These are phyloP conservation scores for Fusarium buxicola DNA, from an alignment of 2,329 filamentous ascomycete genomes.

Conservation along the genomic window DNA sequence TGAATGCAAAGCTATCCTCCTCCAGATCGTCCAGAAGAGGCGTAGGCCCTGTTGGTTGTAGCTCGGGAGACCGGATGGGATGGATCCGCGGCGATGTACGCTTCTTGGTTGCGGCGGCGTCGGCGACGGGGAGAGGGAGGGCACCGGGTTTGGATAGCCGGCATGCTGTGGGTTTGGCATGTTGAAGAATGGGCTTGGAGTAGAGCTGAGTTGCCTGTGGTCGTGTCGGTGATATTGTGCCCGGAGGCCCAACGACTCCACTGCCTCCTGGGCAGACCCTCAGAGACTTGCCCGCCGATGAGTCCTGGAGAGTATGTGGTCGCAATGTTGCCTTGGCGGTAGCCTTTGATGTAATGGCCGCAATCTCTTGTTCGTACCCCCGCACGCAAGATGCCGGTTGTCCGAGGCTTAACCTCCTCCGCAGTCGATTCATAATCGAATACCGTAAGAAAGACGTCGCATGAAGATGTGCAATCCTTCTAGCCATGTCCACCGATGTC, in stretches of 20 bases:
- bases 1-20: conserved; percentile 63
- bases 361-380: conserved; percentile 45
- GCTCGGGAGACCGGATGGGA: conserved; percentile 52
- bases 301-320: conserved; percentile 37
- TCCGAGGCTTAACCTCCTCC: conserved; percentile 55
- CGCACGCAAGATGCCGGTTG: conserved; percentile 47
- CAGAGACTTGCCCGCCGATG: conserved; percentile 37
- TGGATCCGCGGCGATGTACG: conserved; percentile 48
- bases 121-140: conserved; percentile 45
- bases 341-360: conserved; percentile 35
- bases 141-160: conserved; percentile 47
- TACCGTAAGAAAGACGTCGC: conserved; percentile 69
- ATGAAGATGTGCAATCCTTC: conserved; percentile 58
- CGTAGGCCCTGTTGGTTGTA: conserved; percentile 37
- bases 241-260: conserved; percentile 21
- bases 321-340: conserved; percentile 39
- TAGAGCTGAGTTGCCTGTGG: conserved; percentile 6
- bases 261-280: conserved; percentile 19
- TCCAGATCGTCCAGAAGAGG: conserved; percentile 50
- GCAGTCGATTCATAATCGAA: conserved; percentile 72
- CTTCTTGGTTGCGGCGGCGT: conserved; percentile 42
- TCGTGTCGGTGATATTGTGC: conserved; percentile 12
- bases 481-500: conserved; percentile 53
- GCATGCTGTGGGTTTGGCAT: conserved; percentile 39
- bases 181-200: conserved; percentile 23